phyloP scores from a whole-genome alignment of 2,329 filamentous ascomycete genomes.

The Massarina eburnea region DNA sequence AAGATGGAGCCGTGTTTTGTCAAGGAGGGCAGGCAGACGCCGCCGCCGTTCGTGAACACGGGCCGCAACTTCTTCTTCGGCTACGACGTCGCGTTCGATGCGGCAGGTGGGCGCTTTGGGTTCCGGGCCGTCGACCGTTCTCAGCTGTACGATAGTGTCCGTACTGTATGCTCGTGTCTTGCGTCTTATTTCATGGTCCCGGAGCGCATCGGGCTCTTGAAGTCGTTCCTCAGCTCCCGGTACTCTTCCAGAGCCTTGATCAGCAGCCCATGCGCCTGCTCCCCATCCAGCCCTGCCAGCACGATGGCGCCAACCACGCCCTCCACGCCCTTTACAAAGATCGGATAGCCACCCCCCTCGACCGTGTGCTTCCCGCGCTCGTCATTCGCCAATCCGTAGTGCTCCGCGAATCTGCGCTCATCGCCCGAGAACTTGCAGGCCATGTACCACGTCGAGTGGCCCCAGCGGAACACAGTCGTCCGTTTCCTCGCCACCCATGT shows the following conservation, averaged over 20 bases:
- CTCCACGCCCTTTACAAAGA: slow-evolving; percentile 72
- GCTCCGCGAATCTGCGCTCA: slow-evolving; percentile 64
- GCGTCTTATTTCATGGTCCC: slow-evolving; percentile 24
- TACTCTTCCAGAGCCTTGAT: slow-evolving; percentile 66
- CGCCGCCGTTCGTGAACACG: slow-evolving; percentile 36
- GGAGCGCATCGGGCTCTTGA: slow-evolving; percentile 35
- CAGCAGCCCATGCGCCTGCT: slow-evolving; percentile 76
- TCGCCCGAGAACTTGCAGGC: slow-evolving; percentile 69
- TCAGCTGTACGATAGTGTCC: slow-evolving; percentile 5
- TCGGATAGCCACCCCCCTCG: slow-evolving; percentile 74
- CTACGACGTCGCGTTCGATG: slow-evolving; percentile 40
- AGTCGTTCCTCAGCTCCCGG: slow-evolving; percentile 41
- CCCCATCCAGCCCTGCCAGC: slow-evolving; percentile 73
- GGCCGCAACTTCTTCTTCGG: slow-evolving; percentile 36
- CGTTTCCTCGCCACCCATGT: slow-evolving; percentile 66
- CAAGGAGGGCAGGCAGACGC: slow-evolving; percentile 22
- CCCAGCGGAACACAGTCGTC: slow-evolving; percentile 71
- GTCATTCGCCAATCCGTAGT: slow-evolving; percentile 61
- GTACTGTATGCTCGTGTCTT: slow-evolving; percentile 14
- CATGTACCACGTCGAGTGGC: slow-evolving; percentile 70
- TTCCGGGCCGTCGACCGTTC: slow-evolving; percentile 18
- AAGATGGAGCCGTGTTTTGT: slow-evolving; percentile 32
- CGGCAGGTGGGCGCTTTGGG: slow-evolving; percentile 33
- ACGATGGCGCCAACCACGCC: slow-evolving; percentile 74
- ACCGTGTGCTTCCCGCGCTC: slow-evolving; percentile 67